Evolutionary conservation across 192 early-diverging fungal genomes (phyloP).

Genomic region (Cetraspora pellucida): DNA sequence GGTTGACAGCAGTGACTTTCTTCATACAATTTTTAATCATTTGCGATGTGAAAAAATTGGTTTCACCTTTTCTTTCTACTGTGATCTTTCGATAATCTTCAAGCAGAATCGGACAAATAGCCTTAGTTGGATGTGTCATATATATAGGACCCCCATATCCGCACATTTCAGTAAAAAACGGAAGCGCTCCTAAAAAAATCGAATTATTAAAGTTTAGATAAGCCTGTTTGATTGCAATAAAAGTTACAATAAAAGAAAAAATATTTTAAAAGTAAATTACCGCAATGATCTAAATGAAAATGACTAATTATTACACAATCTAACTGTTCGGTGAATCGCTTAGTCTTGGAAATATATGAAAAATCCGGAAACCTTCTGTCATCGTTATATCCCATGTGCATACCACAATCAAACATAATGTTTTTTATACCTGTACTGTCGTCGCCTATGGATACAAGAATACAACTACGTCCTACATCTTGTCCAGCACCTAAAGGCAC

Average conservation of each 20-base stretch:
- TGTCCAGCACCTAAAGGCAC: slow-evolving; percentile 80
- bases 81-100: slow-evolving; percentile 95
- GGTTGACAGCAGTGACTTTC: slow-evolving; percentile 86
- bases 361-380: slow-evolving; percentile 95
- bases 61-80: slow-evolving; percentile 86
- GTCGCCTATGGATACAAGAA: slow-evolving; percentile 74
- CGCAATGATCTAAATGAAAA: slow-evolving; percentile 99
- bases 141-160: slow-evolving; percentile 96
- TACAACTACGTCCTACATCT: slow-evolving; percentile 85
- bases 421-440: slow-evolving; percentile 54
- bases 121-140: slow-evolving; percentile 97
- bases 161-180: slow-evolving; percentile 93
- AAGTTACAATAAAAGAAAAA: not conserved
- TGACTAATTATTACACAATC: slow-evolving; percentile 96
- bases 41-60: slow-evolving; percentile 83
- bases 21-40: slow-evolving; percentile 94
- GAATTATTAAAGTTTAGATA: not conserved
- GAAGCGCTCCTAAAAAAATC: slow-evolving; percentile 61
- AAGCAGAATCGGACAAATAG: slow-evolving; percentile 91
- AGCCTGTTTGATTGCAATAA: not conserved
- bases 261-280: slow-evolving; percentile 33
- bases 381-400: slow-evolving; percentile 96
- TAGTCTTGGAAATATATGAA: slow-evolving; percentile 82
- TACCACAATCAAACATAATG: slow-evolving; percentile 92
- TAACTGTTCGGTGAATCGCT: slow-evolving; percentile 77